Base-by-base conservation (phyloP, 2,329 filamentous ascomycete species). In the Colletotrichum lentis region DNA sequence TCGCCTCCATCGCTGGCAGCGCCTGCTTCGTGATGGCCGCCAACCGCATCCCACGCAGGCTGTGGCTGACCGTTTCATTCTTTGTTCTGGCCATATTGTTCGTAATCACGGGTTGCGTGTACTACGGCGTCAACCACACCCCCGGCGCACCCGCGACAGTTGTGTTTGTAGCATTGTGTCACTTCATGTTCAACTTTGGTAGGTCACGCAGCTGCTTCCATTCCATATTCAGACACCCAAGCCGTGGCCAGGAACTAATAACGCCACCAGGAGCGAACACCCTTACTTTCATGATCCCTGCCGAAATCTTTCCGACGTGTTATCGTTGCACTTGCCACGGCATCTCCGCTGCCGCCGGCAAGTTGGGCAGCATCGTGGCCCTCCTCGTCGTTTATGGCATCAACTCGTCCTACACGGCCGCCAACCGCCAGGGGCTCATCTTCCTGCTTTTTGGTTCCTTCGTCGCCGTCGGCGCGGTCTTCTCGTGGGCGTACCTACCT, bases 321-420 rank as follows among this genome's bases (percentile, higher is more conserved):
- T 90, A 89, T 72, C 84, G 88, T 47, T 87, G 84, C 58, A 88
- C 87, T 0, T 89, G 86, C 67, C 86, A 89, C 72, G 87, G 86
- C 27, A 86, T 89, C 60, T 87, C 86, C 0, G 87, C 87, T 0
- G 87, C 87, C 0, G 82, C 83, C 0, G 87, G 87, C 12, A 89
- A 89, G 72, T 75, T 86, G 1, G 87, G 86, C 27, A 85, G 84
- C 66, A 82, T 89, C 58, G 75, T 85, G 5, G 84, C 83, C 57
- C 78, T 85, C 20, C 73, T 85, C 14, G 77, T 85, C 31, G 82
- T 85, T 1, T 84, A 82, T 71, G 83, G 80, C 62, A 84, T 85
- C 74, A 83, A 84, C 73, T 71, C 75, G 18, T 77, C 79, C 16
- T 84, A 85, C 74, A 71, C 73, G 47, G 79, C 77, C 63, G 57